Percentiles rank a stretch among this genome's conserved stretches.
Conservation (phyloP, 805 yeast genomes). For the Candida sithepensis region DNA sequence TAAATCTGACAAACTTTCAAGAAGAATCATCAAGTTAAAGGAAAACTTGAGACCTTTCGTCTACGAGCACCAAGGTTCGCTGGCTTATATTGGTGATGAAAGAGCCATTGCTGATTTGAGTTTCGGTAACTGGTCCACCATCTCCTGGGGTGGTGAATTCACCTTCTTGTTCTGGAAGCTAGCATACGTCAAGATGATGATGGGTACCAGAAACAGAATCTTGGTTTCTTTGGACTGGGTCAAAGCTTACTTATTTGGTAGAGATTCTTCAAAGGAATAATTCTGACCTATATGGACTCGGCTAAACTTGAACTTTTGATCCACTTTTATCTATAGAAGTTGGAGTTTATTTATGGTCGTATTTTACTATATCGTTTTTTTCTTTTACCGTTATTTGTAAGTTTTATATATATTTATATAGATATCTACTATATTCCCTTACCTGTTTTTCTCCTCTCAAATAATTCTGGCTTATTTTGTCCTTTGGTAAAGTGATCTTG, state of each 20-base stretch:
- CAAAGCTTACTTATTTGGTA: conserved; percentile 83
- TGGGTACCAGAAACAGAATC: conserved; percentile 83
- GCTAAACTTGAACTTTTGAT: too few relatives aligned
- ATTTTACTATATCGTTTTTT: neutral
- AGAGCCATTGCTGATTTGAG: conserved; percentile 90
- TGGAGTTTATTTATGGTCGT: too few relatives aligned
- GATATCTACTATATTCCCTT: neutral
- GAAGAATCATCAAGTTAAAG: conserved; percentile 40
- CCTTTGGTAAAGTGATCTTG: too few relatives aligned
- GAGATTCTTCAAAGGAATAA: conserved; percentile 86
- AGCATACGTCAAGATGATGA: conserved; percentile 89
- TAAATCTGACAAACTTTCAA: conserved; percentile 33
- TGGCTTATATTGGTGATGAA: conserved; percentile 92
- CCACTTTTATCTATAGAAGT: neutral
- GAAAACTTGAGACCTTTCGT: conserved; percentile 56
- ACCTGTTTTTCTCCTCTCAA: too few relatives aligned
- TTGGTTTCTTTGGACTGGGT: conserved; percentile 87
- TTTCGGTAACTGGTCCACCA: conserved; percentile 73
- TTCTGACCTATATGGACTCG: conserved; percentile 12
- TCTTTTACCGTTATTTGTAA: neutral
- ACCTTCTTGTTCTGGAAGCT: conserved; percentile 94
- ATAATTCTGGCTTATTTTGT: too few relatives aligned
- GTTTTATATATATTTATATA: neutral
- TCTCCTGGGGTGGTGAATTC: conserved; percentile 78
- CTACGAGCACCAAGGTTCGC: conserved; percentile 86